Evolutionary conservation across 257 asterid species (phyloP), one percentile per base, ranked within the genome.

Genomic region (Eustoma russellianum): DNA sequence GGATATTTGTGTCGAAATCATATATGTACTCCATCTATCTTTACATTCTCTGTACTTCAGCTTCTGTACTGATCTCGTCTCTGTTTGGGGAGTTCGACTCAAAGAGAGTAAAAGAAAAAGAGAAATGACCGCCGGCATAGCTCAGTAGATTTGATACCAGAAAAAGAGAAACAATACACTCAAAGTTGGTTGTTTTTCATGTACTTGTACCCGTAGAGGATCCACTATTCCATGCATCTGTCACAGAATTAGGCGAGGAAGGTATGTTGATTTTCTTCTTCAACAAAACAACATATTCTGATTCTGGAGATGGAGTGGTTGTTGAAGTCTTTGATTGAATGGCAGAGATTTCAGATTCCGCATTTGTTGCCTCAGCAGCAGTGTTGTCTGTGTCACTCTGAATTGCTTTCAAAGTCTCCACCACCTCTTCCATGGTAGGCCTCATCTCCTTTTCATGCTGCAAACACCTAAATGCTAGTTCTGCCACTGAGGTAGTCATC

Each of bases 371-470:
- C 48, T 57, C 79, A 17, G n/a, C 1, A 13, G 5, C 12, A n/a
- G 19, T 1, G n/a, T 47, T 46, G 3, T 66, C 73, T 2, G 50
- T 62, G 2, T 68, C 73, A 7, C 35, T 65, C 51, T 74, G 70
- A 12, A 86, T 74, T 14, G 70, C 76, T 30, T 55, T 57, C 35
- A 86, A 46, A 18, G 67, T 53, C 41, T 33, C 62, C 58, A 70
- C 38, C 19, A 82, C 95, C 62, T 82, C 87, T 33, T 72, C 79
- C 95, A 85, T 85, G 7, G 67, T 49, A 2, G 95, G 95, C 75
- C 95, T 76, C 82, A 78, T 19, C 13, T 82, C 87, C 64, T 73
- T 82, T 17, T 85, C 86, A 18, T 60, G 73, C 63, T 86, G 93
- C 72, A 86, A 46, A 49, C 93, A 83, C 28, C 66, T 75, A 43